Evolutionary conservation across 1,284 basidiomycete genomes (phyloP), one percentile per base, ranked within the genome.

Genomic region (Tremellales sp.): DNA sequence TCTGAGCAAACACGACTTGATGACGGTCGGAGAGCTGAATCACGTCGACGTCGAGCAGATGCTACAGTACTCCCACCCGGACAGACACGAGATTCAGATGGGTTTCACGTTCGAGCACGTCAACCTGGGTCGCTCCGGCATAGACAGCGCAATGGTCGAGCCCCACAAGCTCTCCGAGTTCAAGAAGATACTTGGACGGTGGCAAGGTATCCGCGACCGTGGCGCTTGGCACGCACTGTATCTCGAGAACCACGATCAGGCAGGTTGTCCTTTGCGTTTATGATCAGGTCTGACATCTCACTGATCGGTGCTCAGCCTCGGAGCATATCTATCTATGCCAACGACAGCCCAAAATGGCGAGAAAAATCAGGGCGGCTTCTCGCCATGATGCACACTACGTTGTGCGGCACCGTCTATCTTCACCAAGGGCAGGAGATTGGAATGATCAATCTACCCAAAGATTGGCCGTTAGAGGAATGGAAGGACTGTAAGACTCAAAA

Each of bases 341-440:
- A 81, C 56, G 84, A 86, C 62, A 73, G 77, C 6, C 76, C 78
- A 0, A 69, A 79, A 57, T 80, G 79, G 75, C 78, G 84, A 4
- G 67, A 70, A 1, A 60, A 75, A 6, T 81, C 81, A 1, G 84
- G 81, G 8, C 86, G 86, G 64, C 70, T 87, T 66, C 69, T 87
- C 19, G 80, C 83, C 0, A 73, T 85, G 22, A 68, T 86, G 44
- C 78, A 86, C 58, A 74, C 79, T 31, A 80, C 82, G 0, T 79
- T 83, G 44, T 75, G 78, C 1, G 86, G 86, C 2, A 86, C 86
- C 11, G 68, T 84, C 54, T 88, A 82, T 65, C 75, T 89, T 12
- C 87, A 83, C 67, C 84, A 87, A 71, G 57, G 56, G 2, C 85
- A 86, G 69, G 84, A 86, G 61, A 78, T 88, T 0, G 86, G 81